Evolutionary conservation across 495 filamentous ascomycete species (phyloP), one percentile per base, ranked within the genome.

Genomic region (Tuber indicum): DNA sequence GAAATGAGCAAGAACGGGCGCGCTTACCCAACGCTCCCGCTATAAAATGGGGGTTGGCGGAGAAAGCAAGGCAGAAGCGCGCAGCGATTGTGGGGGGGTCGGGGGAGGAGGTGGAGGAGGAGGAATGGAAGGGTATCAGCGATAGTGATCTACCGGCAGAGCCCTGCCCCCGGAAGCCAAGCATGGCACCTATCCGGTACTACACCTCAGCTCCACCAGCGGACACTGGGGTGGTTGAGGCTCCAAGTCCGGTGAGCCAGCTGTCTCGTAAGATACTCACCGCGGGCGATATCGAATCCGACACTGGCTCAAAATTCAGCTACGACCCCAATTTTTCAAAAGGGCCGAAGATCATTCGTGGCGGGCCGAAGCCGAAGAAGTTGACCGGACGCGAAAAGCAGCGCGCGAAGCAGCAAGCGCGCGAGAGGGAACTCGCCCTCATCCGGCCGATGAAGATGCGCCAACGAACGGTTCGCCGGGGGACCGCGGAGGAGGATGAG

Each of bases 71-170:
- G 0, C 77, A 82, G 3, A 75, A 83, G 17, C 72, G 82, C 1
- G 78, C 80, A 1, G 81, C 84, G 16, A 84, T 82, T 14, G 84
- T 84, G 8, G 85, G 86, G 49, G 85, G 87, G 72, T 87, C 84
- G 85, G 84, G 84, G 32, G 87, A 87, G 36, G 70, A 23, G 45
- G 19, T 23, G 19, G 77, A 76, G 5, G 84, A 84, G 17, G 85
- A 86, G 23, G 86, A 86, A 69, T 87, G 86, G 86, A 71, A 77
- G 32, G 86, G 86, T 7, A 87, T 87, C 75, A 83, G 79, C 70
- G 84, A 85, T 66, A 52, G n/a, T 4, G 47, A 71, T 16, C 71
- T 46, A 32, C 71, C 23, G 26, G 21, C 71, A 71, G 19, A 36
- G 17, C 39, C 69, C 45, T 41, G 49, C 9, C 58, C 14, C 58